Conservation (phyloP, 257 asterid genomes). For the Thymus mandschuricus region DNA sequence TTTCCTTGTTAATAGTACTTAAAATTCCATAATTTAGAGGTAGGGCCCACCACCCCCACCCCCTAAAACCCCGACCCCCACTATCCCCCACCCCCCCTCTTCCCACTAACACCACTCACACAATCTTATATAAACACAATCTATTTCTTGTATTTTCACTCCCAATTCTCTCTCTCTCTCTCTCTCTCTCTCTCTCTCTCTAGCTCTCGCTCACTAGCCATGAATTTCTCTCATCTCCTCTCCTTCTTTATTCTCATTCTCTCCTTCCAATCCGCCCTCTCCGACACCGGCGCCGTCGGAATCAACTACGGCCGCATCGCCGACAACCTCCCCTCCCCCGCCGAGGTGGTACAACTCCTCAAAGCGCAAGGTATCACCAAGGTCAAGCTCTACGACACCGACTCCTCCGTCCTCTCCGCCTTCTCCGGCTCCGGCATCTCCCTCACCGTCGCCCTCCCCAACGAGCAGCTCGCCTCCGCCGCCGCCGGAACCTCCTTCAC, state of each 20-base stretch:
- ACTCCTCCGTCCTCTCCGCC: constrained; percentile 70
- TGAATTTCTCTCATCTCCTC: constrained; percentile 22
- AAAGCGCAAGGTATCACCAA: constrained; percentile 54
- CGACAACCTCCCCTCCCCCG: constrained; percentile 70
- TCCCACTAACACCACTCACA: constrained; percentile 37
- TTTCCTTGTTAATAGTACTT: too few species aligned
- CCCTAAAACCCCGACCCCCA: not conserved
- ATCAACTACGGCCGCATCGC: constrained; percentile 93
- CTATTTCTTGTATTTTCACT: not conserved
- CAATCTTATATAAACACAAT: constrained; percentile 18
- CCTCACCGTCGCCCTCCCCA: constrained; percentile 75
- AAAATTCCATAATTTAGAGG: not conserved
- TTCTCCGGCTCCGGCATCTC: constrained; percentile 69
- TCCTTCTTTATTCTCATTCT: constrained; percentile 5
- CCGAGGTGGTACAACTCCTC: constrained; percentile 73
- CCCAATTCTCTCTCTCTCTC: not conserved
- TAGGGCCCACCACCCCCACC: not conserved
- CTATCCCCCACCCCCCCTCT: not conserved
- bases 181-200: not conserved
- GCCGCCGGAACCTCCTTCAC: constrained; percentile 59
- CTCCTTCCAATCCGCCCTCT: constrained; percentile 8
- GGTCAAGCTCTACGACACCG: constrained; percentile 73
- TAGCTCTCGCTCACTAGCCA: not conserved
- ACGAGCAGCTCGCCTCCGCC: constrained; percentile 75
- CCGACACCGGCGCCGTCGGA: constrained; percentile 57